Evolutionary conservation across 495 filamentous ascomycete species (phyloP).

Genomic region (Thozetella sp.): DNA sequence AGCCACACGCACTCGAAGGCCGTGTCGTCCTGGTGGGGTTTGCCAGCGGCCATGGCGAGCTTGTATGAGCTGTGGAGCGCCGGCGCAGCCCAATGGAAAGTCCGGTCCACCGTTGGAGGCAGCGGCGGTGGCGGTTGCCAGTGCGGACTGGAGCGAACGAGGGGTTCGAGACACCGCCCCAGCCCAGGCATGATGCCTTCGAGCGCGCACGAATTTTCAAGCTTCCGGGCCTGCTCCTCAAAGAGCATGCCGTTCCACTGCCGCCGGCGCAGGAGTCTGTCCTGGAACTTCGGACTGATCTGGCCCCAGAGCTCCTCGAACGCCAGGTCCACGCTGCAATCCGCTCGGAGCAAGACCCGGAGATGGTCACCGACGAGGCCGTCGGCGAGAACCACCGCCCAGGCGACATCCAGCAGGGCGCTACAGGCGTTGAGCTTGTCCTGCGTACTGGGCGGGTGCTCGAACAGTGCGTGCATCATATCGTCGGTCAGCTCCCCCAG

Average conservation of each 20-base stretch:
- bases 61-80: not conserved
- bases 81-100: not conserved
- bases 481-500: not conserved
- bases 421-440: not conserved
- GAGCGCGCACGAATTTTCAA: not conserved
- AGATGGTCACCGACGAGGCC: not conserved
- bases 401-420: not conserved
- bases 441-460: not conserved
- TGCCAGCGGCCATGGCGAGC: not conserved
- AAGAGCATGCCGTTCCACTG: conserved; percentile 1
- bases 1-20: not conserved
- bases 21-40: not conserved
- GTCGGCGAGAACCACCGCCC: not conserved
- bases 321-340: not conserved
- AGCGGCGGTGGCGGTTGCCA: not conserved
- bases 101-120: not conserved
- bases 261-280: not conserved
- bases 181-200: not conserved
- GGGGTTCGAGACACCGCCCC: not conserved
- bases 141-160: not conserved
- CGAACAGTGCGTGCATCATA: not conserved
- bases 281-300: not conserved
- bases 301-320: not conserved
- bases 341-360: not conserved
- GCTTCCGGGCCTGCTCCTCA: not conserved